Base-by-base conservation (phyloP, 495 filamentous ascomycete species). In the Usnea hakonensis region DNA sequence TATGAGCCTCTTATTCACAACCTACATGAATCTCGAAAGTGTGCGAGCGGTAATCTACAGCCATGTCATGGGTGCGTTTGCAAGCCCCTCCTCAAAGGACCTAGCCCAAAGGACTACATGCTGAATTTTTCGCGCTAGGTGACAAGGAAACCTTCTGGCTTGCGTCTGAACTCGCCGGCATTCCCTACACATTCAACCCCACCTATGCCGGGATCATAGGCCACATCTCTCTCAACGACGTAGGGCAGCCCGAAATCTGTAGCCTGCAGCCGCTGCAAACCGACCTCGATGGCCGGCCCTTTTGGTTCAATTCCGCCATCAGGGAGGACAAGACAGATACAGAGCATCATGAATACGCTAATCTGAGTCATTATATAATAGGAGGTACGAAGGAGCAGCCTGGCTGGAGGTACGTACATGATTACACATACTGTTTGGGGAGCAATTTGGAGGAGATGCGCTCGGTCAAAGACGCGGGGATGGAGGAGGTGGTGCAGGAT, bases 271-370 rank as follows among this genome's bases (percentile, higher is more conserved):
- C 73, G 0, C 61, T 74, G 1, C 71, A 74, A 50, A 54, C 73
- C 2, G 71, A 70, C 16, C 58, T 30, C 1, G 33, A 61, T 10
- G 67, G 67, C 1, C 62, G 63, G 17, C 70, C 71, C 1, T 58
- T 73, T 4, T 73, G 72, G 72, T 73, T 73, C 66, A 73, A 74
- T 23, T 55, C 50, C 41, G 52, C 32, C 60, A 28, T 65, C 28
- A 35, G 48, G 41, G 36, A 48, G 21, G 44, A 60, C 17, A 60
- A 60, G 26, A 57, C 26, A 19, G 38, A 52, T 4, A 16, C 38
- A 7, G 33, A 57, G 0, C 36, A 43, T 19, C n/a, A 17, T 5
- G 0, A 38, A 3, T 57, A 57, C 8, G 55, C 33, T 9, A 40
- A 57, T n/a, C 19, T 57, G 8, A 57, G 32, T 0, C 33, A 57